Percentiles rank a stretch among this genome's conserved stretches.
Evolutionary conservation across 331 rosid genomes (phyloP).

Genomic region (Dryas integrifolia): DNA sequence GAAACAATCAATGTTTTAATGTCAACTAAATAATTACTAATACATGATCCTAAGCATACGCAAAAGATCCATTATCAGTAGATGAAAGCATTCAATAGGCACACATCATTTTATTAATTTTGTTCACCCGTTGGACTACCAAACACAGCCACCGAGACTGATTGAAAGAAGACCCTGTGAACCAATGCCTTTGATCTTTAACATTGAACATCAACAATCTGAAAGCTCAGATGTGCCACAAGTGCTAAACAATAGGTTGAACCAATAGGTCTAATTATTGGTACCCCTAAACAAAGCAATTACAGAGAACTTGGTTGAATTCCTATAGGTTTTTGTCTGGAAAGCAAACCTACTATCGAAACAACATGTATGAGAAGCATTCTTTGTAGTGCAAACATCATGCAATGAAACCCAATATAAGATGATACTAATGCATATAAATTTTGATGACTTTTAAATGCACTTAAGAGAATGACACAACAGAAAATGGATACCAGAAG

Average conservation of each 20-base stretch:
- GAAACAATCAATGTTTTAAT: background rate
- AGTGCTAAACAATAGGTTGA: background rate
- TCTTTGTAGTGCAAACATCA: background rate
- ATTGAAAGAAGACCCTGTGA: background rate
- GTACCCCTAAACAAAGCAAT: background rate
- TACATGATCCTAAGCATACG: background rate
- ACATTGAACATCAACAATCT: no score
- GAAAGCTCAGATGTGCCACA: conserved; percentile 2
- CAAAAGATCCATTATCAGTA: background rate
- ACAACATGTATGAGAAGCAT: background rate
- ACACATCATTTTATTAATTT: background rate
- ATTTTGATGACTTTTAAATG: background rate
- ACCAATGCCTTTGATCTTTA: background rate
- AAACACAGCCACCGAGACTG: background rate
- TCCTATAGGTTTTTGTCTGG: background rate
- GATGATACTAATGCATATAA: background rate
- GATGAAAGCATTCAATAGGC: background rate
- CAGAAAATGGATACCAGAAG: background rate
- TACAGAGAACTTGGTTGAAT: background rate
- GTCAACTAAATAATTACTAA: background rate
- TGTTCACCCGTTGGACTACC: background rate
- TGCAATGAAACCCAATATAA: background rate
- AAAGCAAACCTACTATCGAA: background rate
- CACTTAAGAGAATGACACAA: background rate
- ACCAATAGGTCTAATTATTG: background rate